These are phyloP conservation scores for Moringa oleifera DNA, from an alignment of 345 rosid species.

Conservation along the genomic window DNA sequence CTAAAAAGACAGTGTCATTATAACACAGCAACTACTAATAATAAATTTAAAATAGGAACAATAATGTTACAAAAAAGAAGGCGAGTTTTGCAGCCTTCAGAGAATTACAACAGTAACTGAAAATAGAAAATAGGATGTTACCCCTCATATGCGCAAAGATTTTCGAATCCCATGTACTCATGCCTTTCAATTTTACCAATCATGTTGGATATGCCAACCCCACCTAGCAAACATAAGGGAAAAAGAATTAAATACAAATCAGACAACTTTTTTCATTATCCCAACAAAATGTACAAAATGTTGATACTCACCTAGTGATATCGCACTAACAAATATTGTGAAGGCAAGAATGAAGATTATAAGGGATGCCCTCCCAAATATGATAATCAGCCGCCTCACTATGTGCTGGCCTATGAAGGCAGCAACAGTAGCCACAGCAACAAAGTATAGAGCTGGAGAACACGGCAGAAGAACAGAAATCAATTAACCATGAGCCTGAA, in stretches of 20 bases:
- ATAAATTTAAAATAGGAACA: too few relatives aligned
- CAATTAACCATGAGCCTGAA: not conserved
- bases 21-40: too few relatives aligned
- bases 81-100: too few relatives aligned
- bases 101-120: not conserved
- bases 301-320: conserved; percentile 46
- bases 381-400: conserved; percentile 41
- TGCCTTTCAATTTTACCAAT: conserved; percentile 36
- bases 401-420: conserved; percentile 57
- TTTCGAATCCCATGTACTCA: conserved; percentile 66
- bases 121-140: conserved; percentile 14
- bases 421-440: conserved; percentile 47
- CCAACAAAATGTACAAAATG: too few relatives aligned
- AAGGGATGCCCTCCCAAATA: conserved; percentile 59
- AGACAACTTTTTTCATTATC: too few relatives aligned
- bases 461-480: not conserved
- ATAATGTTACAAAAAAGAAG: too few relatives aligned
- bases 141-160: conserved; percentile 45
- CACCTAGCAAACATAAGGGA: conserved; percentile 27
- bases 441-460: conserved; percentile 48
- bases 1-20: too few relatives aligned
- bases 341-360: conserved; percentile 62
- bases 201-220: conserved; percentile 52
- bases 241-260: too few relatives aligned
- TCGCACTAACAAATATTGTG: conserved; percentile 51